These are phyloP conservation scores for Kandelia obovata DNA, from an alignment of 345 rosid genomes.

Conservation along the genomic window DNA sequence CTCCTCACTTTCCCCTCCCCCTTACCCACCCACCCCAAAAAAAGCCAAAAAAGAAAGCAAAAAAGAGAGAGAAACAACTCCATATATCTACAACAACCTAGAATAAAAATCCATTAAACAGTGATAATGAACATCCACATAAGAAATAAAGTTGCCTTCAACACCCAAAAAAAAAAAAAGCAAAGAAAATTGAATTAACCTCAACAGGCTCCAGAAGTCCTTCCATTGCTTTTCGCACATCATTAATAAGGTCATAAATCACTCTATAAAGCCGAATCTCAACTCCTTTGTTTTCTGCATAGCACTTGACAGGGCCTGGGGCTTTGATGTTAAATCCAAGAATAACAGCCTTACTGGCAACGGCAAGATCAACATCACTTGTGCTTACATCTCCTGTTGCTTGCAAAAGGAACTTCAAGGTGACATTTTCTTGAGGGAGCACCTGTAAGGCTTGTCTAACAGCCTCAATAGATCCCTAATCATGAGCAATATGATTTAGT, in stretches of 20 bases:
- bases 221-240: conserved; percentile 94
- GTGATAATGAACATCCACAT: not conserved
- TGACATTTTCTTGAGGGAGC: conserved; percentile 87
- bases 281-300: conserved; percentile 84
- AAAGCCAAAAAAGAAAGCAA: not conserved
- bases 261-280: conserved; percentile 88
- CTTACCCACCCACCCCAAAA: not conserved
- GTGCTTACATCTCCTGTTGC: conserved; percentile 87
- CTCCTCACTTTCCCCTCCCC: not conserved
- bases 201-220: conserved; percentile 88
- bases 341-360: conserved; percentile 80
- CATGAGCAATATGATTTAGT: conserved; percentile 25
- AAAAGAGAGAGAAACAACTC: too few relatives aligned
- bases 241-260: conserved; percentile 93
- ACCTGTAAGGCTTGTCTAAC: conserved; percentile 86
- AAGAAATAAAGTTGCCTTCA: not conserved
- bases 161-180: not conserved
- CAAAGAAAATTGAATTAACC: conserved; percentile 42
- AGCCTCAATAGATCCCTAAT: conserved; percentile 95
- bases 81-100: not conserved
- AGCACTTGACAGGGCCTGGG: conserved; percentile 71
- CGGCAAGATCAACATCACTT: conserved; percentile 92
- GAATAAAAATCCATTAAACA: not conserved
- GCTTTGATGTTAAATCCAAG: conserved; percentile 84
- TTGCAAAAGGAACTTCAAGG: conserved; percentile 83